Conservation (phyloP, 768 basidiomycete species). For the Steccherinum ochraceum region DNA sequence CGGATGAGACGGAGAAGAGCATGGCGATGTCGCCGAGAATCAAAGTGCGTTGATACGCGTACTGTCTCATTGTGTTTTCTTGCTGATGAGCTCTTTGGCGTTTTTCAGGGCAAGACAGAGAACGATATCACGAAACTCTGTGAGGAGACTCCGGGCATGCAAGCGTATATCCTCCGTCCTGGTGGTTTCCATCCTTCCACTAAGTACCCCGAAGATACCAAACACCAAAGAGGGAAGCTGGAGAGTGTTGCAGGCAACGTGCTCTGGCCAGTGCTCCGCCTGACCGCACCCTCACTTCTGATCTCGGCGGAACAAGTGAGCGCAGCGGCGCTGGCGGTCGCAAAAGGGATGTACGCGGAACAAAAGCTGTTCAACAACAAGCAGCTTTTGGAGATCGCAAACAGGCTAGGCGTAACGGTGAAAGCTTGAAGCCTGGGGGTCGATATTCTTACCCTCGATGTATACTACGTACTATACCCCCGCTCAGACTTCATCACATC, state of each 20-base stretch:
- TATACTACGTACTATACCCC: no score
- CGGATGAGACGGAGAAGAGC: constrained; percentile 28
- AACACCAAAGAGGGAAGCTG: constrained; percentile 16
- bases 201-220: constrained; percentile 20
- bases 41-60: constrained; percentile 29
- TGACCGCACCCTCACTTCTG: constrained; percentile 14
- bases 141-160: constrained; percentile 15
- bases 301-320: constrained; percentile 25
- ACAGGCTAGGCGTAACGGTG: no score
- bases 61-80: neutral
- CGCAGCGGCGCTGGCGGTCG: constrained; percentile 40
- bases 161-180: constrained; percentile 24
- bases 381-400: constrained; percentile 14
- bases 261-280: constrained; percentile 10
- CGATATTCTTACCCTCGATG: no score
- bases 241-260: constrained; percentile 13
- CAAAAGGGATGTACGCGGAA: constrained; percentile 44
- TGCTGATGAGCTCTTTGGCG: neutral
- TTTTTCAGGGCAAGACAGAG: constrained; percentile 25
- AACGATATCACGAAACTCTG: constrained; percentile 22
- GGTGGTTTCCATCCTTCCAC: constrained; percentile 29
- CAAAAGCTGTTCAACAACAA: constrained; percentile 23
- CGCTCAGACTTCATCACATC: no score
- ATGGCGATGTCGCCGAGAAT: constrained; percentile 26
- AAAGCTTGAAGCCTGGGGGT: no score